Base-by-base conservation (phyloP, 768 basidiomycete species). In the Agrocybe praecox region DNA sequence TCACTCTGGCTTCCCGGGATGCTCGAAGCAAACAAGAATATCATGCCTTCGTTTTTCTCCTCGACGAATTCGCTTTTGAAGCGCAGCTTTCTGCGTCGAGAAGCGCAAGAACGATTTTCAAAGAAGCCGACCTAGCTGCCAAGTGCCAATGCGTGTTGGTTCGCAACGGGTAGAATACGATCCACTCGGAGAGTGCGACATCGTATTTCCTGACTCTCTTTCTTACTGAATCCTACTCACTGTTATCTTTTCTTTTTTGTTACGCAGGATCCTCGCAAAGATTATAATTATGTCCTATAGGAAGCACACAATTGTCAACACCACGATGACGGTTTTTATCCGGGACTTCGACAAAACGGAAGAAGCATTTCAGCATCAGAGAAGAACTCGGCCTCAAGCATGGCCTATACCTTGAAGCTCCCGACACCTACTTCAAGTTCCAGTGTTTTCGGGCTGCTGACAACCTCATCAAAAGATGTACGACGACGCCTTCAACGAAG, bases 1-100 rank as follows among this genome's bases (percentile, higher is more conserved):
- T 6, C 26, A 6, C 24, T 59, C 9, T 34, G 22, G 22, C 19
- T 49, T 34, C 42, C 42, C 21, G 44, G 36, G n/a, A 51, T 56
- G 21, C 46, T n/a, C 7, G 34, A 10, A 29, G 12, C 59, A 49
- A 57, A 17, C 59, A 14, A 40, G 59, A 15, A 52, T 71, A 6
- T 71, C 65, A 49, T 32, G 33, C 63, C 11, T n/a, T n/a, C 56
- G 55, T 12, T 62, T 75, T 9, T 24, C 66, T 10, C 65, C 62
- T 22, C 73, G 71, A 7, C 74, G 75, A 47, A 52, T 17, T 17
- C 0, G 40, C 36, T 14, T 12, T 14, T 5, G 36, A 40, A 15
- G 36, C 36, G 36, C 5, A 12, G 5, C 36, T 6, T 4, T 12
- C 12, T 5, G 36, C 3, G 36, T 12, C 14, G 36, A 14, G 3